These are phyloP conservation scores for Citrus medica DNA, from an alignment of 345 rosid species.

Conservation along the genomic window DNA sequence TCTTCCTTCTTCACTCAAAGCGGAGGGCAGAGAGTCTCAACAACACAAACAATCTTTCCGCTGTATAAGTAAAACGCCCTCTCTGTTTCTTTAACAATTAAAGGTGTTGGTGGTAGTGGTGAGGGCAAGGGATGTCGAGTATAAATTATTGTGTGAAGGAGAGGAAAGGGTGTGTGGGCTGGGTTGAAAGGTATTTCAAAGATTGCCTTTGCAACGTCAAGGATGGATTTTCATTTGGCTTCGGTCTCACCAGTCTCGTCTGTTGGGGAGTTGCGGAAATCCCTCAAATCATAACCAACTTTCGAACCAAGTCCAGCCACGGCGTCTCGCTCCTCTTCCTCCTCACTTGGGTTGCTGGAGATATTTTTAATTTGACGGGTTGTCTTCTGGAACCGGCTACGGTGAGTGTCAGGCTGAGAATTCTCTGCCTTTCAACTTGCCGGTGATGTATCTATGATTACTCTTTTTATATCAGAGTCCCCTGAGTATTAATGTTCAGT, in stretches of 20 bases:
- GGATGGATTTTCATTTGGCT: constrained; percentile 71
- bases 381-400: constrained; percentile 96
- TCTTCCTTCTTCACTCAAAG: no score
- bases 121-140: constrained; percentile 6
- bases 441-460: no score
- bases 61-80: background rate
- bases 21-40: no score
- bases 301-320: constrained; percentile 84
- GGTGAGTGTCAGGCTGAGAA: constrained; percentile 42
- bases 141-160: constrained; percentile 53
- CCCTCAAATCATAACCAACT: constrained; percentile 94
- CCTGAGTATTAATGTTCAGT: no score
- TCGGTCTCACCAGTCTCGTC: constrained; percentile 61
- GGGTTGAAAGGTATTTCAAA: constrained; percentile 75
- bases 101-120: no score
- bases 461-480: background rate
- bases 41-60: background rate
- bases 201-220: constrained; percentile 79
- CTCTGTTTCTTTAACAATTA: background rate
- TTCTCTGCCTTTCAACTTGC: background rate
- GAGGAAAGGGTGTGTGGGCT: constrained; percentile 56
- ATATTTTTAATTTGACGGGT: constrained; percentile 78
- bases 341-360: constrained; percentile 97
- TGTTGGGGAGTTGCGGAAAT: constrained; percentile 95
- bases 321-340: constrained; percentile 91